phyloP scores from a whole-genome alignment of 345 rosid species.

The Acer yangbiense region DNA sequence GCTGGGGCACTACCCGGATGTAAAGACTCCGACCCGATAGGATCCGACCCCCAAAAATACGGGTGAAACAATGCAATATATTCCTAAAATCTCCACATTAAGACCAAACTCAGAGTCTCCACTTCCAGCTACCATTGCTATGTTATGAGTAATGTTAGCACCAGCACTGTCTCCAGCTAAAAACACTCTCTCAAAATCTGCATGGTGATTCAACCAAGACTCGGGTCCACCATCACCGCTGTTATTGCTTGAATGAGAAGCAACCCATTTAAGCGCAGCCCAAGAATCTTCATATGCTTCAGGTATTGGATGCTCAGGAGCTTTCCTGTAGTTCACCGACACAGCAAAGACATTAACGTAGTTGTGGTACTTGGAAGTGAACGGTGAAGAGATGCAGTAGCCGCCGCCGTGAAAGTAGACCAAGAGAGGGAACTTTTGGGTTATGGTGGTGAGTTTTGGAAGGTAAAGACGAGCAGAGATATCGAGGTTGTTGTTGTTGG shows the following conservation, averaged over 20 bases:
- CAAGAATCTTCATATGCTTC: conserved; percentile 47
- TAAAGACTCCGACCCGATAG: conserved; percentile 43
- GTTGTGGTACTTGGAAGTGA: conserved; percentile 32
- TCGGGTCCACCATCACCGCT: conserved; percentile 29
- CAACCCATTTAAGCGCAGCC: conserved; percentile 54
- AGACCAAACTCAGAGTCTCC: conserved; percentile 31
- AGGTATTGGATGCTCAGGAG: conserved; percentile 52
- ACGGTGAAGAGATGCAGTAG: conserved; percentile 48
- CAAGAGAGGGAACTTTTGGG: conserved; percentile 45
- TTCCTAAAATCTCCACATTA: conserved; percentile 31
- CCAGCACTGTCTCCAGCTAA: conserved; percentile 53
- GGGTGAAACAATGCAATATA: conserved; percentile 47
- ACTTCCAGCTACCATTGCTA: conserved; percentile 40
- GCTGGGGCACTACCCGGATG: conserved; percentile 30
- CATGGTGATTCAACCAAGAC: conserved; percentile 42
- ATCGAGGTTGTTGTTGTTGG: background rate
- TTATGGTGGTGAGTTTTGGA: conserved; percentile 27
- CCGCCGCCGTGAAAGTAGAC: conserved; percentile 64
- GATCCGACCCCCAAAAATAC: conserved; percentile 49
- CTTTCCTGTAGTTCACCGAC: conserved; percentile 46
- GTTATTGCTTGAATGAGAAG: conserved; percentile 12
- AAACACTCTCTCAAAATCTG: conserved; percentile 35
- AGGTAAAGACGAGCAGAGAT: conserved; percentile 54
- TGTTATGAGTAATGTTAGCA: conserved; percentile 50
- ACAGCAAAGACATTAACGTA: conserved; percentile 36